Conservation (phyloP, 169 alveolate species). For the Eimeria acervulina region DNA sequence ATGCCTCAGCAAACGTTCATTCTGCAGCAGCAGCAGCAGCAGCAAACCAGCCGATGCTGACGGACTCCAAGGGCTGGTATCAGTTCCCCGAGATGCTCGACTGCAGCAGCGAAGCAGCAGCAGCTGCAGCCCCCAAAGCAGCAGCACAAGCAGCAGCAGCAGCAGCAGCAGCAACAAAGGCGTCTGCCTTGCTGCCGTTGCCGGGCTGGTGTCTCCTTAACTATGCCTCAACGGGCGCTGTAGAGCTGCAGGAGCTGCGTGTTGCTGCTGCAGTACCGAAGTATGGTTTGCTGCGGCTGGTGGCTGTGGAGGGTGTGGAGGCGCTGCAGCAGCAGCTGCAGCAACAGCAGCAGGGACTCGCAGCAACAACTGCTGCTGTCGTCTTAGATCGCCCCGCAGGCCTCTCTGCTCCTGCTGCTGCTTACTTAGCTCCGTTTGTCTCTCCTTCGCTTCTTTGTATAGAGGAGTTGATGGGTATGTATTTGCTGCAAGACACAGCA, state of each 20-base stretch:
- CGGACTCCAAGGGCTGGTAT: slow-evolving; percentile 37
- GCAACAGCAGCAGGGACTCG: too few species aligned
- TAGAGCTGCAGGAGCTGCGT: slow-evolving; percentile 37
- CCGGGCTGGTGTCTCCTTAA: slow-evolving; percentile 77
- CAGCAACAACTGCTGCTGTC: slow-evolving; percentile 18
- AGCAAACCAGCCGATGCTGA: background rate
- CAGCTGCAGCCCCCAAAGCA: slow-evolving; percentile 3
- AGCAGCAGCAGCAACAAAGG: background rate
- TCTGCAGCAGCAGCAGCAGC: slow-evolving; percentile 57
- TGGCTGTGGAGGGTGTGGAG: background rate
- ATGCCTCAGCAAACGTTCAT: slow-evolving; percentile 4
- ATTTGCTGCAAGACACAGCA: slow-evolving; percentile 73
- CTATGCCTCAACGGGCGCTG: slow-evolving; percentile 1
- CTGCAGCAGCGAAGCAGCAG: background rate
- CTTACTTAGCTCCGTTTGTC: slow-evolving; percentile 58
- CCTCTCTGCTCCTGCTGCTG: slow-evolving; percentile 48
- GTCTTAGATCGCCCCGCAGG: slow-evolving; percentile 21
- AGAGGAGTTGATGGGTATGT: slow-evolving; percentile 64
- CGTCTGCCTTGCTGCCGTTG: slow-evolving; percentile 65
- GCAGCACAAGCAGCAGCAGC: background rate
- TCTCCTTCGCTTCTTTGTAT: slow-evolving; percentile 71
- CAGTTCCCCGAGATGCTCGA: slow-evolving; percentile 35
- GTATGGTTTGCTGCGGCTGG: slow-evolving; percentile 48
- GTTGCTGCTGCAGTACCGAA: slow-evolving; percentile 58
- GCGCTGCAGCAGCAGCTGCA: too few species aligned